A percentile compares a stretch with the other conserved stretches of the same genome.
These are phyloP conservation scores for Botryobasidium botryosum DNA, from an alignment of 768 basidiomycete species.

Conservation along the genomic window DNA sequence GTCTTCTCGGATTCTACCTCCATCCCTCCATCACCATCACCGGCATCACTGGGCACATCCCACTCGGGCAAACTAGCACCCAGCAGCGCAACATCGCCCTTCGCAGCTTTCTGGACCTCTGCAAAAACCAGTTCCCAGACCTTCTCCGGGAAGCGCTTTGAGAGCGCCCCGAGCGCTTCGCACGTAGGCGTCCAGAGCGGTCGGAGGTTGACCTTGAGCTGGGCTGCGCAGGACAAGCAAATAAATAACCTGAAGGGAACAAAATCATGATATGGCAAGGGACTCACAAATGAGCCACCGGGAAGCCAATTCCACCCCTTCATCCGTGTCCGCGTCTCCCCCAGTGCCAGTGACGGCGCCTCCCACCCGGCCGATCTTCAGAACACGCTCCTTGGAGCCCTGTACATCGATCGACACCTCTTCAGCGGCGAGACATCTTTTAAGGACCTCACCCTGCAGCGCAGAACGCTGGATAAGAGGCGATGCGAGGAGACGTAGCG, in stretches of 20 bases:
- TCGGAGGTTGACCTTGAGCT: slow-evolving; percentile 83
- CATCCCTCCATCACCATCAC: slow-evolving; percentile 11
- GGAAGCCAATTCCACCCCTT: slow-evolving; percentile 42
- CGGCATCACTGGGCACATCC: too few relatives aligned
- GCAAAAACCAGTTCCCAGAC: slow-evolving; percentile 58
- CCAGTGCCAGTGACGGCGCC: slow-evolving; percentile 33
- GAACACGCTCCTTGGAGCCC: slow-evolving; percentile 69
- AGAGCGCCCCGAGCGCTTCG: slow-evolving; percentile 38
- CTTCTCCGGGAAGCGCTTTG: slow-evolving; percentile 41
- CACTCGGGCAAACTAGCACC: too few relatives aligned
- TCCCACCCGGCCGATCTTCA: slow-evolving; percentile 57
- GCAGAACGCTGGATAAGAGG: slow-evolving; percentile 25
- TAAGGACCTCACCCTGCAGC: neutral
- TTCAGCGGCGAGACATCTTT: slow-evolving; percentile 56
- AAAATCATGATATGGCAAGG: neutral
- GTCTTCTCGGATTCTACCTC: slow-evolving; percentile 16
- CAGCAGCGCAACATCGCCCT: too few relatives aligned
- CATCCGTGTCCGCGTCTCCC: slow-evolving; percentile 30
- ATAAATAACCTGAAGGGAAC: neutral
- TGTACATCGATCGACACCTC: slow-evolving; percentile 59
- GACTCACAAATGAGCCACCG: slow-evolving; percentile 57
- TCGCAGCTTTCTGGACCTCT: slow-evolving; percentile 27
- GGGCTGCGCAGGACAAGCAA: slow-evolving; percentile 30
- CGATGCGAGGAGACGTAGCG: slow-evolving; percentile 46
- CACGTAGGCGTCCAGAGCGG: slow-evolving; percentile 80